Evolutionary conservation across 345 rosid genomes (phyloP), one percentile per base, ranked within the genome.

Genomic region (Dimocarpus longan): DNA sequence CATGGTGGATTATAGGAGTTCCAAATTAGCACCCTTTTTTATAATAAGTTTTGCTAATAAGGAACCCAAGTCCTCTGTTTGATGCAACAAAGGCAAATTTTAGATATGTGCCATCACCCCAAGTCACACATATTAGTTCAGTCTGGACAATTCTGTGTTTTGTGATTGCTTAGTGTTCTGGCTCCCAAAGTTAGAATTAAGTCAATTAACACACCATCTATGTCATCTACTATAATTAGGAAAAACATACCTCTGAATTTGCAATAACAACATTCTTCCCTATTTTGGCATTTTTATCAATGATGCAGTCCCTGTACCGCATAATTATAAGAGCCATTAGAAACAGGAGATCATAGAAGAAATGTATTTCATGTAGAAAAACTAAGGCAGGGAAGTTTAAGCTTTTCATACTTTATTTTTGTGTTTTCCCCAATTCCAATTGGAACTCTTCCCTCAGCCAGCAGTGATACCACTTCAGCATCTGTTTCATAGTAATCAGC

Each of bases 221-320:
- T 60, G 44, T 19, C 28, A 10, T 40, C 50, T 42, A 12, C 21
- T 6, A 32, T 54, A 40, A 19, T 19, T 48, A 13, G 67, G 70
- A 67, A 50, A 71, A 69, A 9, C 75, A 19, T 78, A 95, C 99
- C 98, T 92, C 99, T 0, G 97, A 87, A 89, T 95, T 92, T 32
- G 90, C 93, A 22, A 95, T 90, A 52, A 91, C 81, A 24, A 91
- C 97, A 77, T 92, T 90, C 87, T 92, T 95, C 82, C 99, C 99
- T 1, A 95, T 91, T 82, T 94, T 91, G 75, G 97, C 96, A 84
- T 95, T 92, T 85, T 95, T 95, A 88, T 95, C 97, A 70, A 95
- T 92, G 80, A 95, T 95, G 91, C 98, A 95, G 26, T 88, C 94
- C 71, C 99, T 95, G 87, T 77, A 78, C 66, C 78, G 26, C 69